Base-by-base conservation (phyloP, 1,284 basidiomycete species). In the Kalmanozyma brasiliensis region DNA sequence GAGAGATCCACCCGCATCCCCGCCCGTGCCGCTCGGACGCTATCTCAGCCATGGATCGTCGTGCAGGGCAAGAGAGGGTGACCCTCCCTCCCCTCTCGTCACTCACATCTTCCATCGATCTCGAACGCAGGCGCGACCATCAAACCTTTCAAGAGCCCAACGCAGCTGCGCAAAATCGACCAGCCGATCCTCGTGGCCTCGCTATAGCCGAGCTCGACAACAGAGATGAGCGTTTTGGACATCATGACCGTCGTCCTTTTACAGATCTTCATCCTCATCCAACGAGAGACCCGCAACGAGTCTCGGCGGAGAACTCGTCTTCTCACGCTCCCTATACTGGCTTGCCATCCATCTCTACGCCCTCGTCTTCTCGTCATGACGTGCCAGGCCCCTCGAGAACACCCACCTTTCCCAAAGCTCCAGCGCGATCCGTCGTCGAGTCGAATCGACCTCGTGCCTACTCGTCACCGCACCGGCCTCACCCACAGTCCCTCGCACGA, bases 61-160 rank as follows among this genome's bases (percentile, higher is more conserved):
- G 34, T 20, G 14, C 43, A 24, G 48, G 41, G 19, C 46, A 42
- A 5, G 32, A 22, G 10, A 69, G 38, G 49, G 55, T 69, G 13
- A 69, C 55, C 2, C 26, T 69, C 19, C 65, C 65, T 3, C 65
- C 65, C 19, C 55, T 69, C 14, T 64, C 65, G 8, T 45, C 60
- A 22, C 59, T 69, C 22, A 69, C 65, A 11, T 36, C 51, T 14
- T 62, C 65, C 30, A 49, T 63, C 41, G 51, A 44, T 22, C 40
- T 37, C 9, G 65, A 48, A 19, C 44, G 43, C n/a, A 38, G 43
- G 23, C 40, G 43, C 30, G 47, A 59, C 4, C 22, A 30, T 14
- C n/a, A 37, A 16, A 19, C 38, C 0, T 11, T 11, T 17, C 35
- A 23, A 20, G 36, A 35, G 5, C 33, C 30, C 10, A n/a, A 40